Evolutionary conservation across 2,329 filamentous ascomycete genomes (phyloP).

Genomic region (Hypoxylon sp.): DNA sequence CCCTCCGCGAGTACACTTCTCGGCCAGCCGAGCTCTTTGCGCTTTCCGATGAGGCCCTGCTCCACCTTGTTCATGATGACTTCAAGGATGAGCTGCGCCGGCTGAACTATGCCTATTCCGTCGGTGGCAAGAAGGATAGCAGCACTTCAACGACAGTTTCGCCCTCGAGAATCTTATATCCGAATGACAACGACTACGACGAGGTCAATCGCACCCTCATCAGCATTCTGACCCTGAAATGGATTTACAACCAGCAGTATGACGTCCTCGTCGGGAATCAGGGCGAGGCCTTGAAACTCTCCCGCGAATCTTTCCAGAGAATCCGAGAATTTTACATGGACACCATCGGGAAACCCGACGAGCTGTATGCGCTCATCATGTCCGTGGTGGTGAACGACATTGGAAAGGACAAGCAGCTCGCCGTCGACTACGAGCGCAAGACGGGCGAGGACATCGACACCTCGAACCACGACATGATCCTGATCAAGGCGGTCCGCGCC

Average conservation of each 20-base stretch:
- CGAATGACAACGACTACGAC: constrained; percentile 41
- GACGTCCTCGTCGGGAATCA: constrained; percentile 44
- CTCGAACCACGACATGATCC: constrained; percentile 46
- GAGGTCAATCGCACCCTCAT: constrained; percentile 52
- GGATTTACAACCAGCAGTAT: constrained; percentile 48
- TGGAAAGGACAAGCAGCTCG: constrained; percentile 48
- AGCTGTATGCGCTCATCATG: constrained; percentile 45
- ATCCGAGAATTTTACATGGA: constrained; percentile 39
- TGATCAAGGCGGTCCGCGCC: constrained; percentile 42
- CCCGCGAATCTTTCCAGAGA: constrained; percentile 42
- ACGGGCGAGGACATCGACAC: constrained; percentile 35
- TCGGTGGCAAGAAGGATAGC: constrained; percentile 27
- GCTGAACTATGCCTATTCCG: constrained; percentile 42
- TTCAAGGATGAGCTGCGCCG: constrained; percentile 44
- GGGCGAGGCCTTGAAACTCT: constrained; percentile 35
- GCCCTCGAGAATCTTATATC: constrained; percentile 44
- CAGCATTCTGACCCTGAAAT: constrained; percentile 48
- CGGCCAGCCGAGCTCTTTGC: constrained; percentile 16
- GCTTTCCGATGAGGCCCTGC: constrained; percentile 35
- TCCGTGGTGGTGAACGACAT: constrained; percentile 50
- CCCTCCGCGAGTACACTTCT: neutral
- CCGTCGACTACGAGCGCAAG: constrained; percentile 22
- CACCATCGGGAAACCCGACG: constrained; percentile 24
- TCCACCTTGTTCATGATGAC: constrained; percentile 38
- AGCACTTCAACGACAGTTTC: constrained; percentile 22